A percentile compares a stretch with the other conserved stretches of the same genome.
Evolutionary conservation across 805 yeast species (phyloP).

Genomic region (Priceomyces medius): DNA sequence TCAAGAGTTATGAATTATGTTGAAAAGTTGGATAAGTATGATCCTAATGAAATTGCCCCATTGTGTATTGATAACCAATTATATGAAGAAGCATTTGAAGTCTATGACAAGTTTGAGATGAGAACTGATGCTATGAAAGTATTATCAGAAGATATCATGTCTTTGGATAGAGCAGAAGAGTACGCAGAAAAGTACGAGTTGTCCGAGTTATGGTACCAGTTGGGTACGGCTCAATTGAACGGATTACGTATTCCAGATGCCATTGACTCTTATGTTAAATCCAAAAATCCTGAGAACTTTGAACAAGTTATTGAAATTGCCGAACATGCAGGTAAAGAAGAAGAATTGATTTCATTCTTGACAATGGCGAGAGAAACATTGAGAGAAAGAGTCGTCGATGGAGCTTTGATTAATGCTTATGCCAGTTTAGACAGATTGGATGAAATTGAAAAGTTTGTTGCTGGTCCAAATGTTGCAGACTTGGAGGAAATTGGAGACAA

Average conservation of each 20-base stretch:
- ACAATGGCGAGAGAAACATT: slow-evolving; percentile 87
- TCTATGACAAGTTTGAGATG: slow-evolving; percentile 81
- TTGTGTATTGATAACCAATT: slow-evolving; percentile 86
- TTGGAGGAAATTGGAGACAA: slow-evolving; percentile 90
- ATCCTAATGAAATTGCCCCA: slow-evolving; percentile 91
- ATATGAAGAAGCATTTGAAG: slow-evolving; percentile 91
- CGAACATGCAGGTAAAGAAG: slow-evolving; percentile 94
- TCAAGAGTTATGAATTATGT: slow-evolving; percentile 79
- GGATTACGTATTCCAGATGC: slow-evolving; percentile 92
- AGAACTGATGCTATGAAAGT: slow-evolving; percentile 82
- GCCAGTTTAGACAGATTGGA: slow-evolving; percentile 73
- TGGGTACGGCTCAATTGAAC: slow-evolving; percentile 93
- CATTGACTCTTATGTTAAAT: slow-evolving; percentile 85
- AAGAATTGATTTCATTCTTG: slow-evolving; percentile 83
- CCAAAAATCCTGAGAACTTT: slow-evolving; percentile 87
- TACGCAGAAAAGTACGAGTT: slow-evolving; percentile 88
- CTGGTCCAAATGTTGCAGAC: slow-evolving; percentile 90
- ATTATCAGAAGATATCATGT: slow-evolving; percentile 87
- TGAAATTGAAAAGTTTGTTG: slow-evolving; percentile 82
- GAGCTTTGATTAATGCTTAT: slow-evolving; percentile 83
- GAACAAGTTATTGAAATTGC: slow-evolving; percentile 90
- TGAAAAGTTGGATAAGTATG: slow-evolving; percentile 86
- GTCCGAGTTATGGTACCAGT: slow-evolving; percentile 88
- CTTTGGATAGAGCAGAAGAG: slow-evolving; percentile 90
- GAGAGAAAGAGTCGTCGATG: slow-evolving; percentile 91